Conservation (phyloP, 305 asterid species). For the Coffea humblotiana region DNA sequence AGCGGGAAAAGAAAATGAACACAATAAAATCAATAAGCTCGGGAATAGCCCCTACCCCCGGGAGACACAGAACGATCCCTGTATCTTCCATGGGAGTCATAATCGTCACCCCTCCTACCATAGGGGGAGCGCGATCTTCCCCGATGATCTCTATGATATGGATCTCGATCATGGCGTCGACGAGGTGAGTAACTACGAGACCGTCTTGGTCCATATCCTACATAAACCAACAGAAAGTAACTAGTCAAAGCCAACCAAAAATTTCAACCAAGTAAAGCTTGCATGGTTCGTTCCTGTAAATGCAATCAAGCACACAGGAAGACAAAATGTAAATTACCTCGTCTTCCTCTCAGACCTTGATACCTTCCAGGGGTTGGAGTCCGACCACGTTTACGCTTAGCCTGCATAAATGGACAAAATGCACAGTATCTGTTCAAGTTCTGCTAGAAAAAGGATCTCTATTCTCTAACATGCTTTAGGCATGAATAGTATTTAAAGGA, state of each 20-base stretch:
- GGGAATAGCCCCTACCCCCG: constrained; percentile 22
- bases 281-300: neutral
- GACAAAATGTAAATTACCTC: constrained; percentile 29
- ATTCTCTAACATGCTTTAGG: neutral
- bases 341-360: constrained; percentile 40
- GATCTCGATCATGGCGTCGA: constrained; percentile 36
- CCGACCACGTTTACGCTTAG: constrained; percentile 53
- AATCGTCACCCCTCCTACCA: constrained; percentile 25
- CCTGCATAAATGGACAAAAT: constrained; percentile 31
- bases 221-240: neutral
- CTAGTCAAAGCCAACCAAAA: neutral
- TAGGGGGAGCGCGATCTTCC: constrained; percentile 33
- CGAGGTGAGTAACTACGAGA: constrained; percentile 47
- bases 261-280: neutral
- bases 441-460: neutral
- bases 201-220: constrained; percentile 41
- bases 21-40: constrained; percentile 16
- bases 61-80: constrained; percentile 26
- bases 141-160: constrained; percentile 31
- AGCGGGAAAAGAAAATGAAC: too few relatives aligned
- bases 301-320: too few relatives aligned
- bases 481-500: neutral
- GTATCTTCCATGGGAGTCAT: constrained; percentile 26
- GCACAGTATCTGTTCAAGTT: neutral
- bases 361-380: constrained; percentile 54